Evolutionary conservation across 441 rosid genomes (phyloP).

Genomic region (Flueggea neowawraea): DNA sequence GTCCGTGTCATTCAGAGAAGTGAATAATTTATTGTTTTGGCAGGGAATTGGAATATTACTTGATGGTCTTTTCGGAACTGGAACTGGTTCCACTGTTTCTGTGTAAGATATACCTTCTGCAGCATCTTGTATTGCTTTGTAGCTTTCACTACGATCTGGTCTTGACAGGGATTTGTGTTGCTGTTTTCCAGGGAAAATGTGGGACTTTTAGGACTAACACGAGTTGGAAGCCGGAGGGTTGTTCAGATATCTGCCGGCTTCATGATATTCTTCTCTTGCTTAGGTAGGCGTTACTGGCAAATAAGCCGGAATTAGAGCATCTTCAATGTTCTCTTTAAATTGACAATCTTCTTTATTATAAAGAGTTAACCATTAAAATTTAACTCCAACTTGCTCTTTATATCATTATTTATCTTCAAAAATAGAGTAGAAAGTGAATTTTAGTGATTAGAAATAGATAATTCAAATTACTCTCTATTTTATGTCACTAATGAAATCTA

Average conservation of each 20-base stretch:
- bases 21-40: conserved; percentile 6
- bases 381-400: too few species aligned
- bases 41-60: conserved; percentile 94
- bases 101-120: conserved; percentile 44
- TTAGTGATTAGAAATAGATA: too few species aligned
- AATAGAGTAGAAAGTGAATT: too few species aligned
- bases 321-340: too few species aligned
- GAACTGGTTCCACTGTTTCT: conserved; percentile 80
- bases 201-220: conserved; percentile 91
- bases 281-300: conserved; percentile 36
- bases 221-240: conserved; percentile 97
- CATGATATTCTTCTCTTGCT: conserved; percentile 92
- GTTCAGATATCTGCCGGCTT: conserved; percentile 95
- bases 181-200: conserved; percentile 76
- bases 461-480: too few species aligned
- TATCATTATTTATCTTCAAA: too few species aligned
- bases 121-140: not conserved
- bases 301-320: not conserved
- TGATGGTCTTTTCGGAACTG: conserved; percentile 84
- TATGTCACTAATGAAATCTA: too few species aligned
- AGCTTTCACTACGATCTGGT: not conserved
- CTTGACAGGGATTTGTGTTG: conserved; percentile 7
- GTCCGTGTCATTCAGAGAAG: not conserved
- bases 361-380: too few species aligned
- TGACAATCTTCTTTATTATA: too few species aligned